A percentile compares a stretch with the other conserved stretches of the same genome.
phyloP scores from a whole-genome alignment of 129 eudicot genomes.

The Rutidosis leptorrhynchoides region DNA sequence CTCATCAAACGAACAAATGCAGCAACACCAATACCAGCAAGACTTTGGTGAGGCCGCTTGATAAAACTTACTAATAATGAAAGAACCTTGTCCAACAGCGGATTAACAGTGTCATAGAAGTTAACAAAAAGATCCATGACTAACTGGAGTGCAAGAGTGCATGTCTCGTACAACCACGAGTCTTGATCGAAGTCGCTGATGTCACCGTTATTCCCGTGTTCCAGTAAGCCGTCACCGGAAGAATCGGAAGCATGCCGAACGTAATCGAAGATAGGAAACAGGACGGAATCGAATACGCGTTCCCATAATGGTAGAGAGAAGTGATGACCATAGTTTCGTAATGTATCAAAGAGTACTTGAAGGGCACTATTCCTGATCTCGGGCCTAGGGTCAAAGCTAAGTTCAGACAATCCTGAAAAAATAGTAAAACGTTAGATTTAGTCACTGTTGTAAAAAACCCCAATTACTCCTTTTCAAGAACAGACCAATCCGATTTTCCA shows the following conservation, averaged over 20 bases:
- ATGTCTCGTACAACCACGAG: constrained; percentile 96
- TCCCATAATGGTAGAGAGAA: constrained; percentile 91
- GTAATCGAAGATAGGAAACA: constrained; percentile 92
- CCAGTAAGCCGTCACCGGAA: constrained; percentile 43
- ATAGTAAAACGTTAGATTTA: background rate
- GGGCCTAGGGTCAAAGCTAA: constrained; percentile 94
- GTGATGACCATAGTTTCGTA: constrained; percentile 92
- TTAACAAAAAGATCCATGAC: constrained; percentile 93
- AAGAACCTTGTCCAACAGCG: constrained; percentile 74
- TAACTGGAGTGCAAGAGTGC: constrained; percentile 89
- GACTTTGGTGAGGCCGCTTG: constrained; percentile 96
- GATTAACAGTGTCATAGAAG: constrained; percentile 81
- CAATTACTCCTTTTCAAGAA: no score
- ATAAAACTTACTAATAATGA: constrained; percentile 71
- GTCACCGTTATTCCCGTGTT: constrained; percentile 41
- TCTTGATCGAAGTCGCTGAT: constrained; percentile 72
- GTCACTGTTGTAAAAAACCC: no score
- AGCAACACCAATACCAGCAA: constrained; percentile 97
- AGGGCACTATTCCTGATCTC: constrained; percentile 92
- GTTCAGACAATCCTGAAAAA: constrained; percentile 87
- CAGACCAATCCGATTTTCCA: no score
- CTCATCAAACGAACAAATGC: constrained; percentile 94
- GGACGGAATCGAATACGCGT: constrained; percentile 80
- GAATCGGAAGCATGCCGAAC: constrained; percentile 89
- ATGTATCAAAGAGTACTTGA: constrained; percentile 85